Evolutionary conservation across 352 stramenopile genomes (phyloP), one percentile per base, ranked within the genome.

Genomic region (Phytophthora pisi): DNA sequence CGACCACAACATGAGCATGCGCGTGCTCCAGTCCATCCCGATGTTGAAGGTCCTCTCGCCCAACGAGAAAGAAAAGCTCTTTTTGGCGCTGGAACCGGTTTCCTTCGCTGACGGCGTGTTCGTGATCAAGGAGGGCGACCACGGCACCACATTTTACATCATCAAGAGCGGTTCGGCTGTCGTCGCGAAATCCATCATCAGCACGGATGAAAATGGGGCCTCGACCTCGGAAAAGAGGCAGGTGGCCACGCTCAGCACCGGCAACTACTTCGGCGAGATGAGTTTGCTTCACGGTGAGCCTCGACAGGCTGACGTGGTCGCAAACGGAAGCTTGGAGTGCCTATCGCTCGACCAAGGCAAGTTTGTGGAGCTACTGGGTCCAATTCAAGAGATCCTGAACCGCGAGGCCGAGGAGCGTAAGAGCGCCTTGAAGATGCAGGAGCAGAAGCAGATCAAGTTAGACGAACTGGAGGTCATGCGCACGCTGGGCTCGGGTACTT

Each of bases 401-500:
- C 75, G 79, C 10, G 82, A 93, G 61, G 76, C 78, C 3, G 79
- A 90, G 23, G 81, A 92, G 31, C 78, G 82, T 31, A 82, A 69
- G 51, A 64, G 66, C 24, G 56, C 66, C 23, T 55, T 84, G 3
- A 64, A 77, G 10, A 70, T 78, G 51, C 64, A 74, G 28, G 56
- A 75, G 26, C 68, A 79, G 26, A 66, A 66, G 13, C 60, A 67
- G 0, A 84, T 95, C 18, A 62, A 79, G 23, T 58, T 97, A 36
- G 76, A 86, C 0, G 87, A 98, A n/a, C 75, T 98, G 0, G 66
- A 91, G 45, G 68, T 90, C 11, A 67, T 97, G 49, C 79, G 88
- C 13, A 97, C 96, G 16, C 79, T 99, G 6, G 96, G 96, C 51
- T 89, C 96, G 16, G 97, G 97, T 42, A 98, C 97, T 0, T 99